These are phyloP conservation scores for Boletus mariae DNA, from an alignment of 1,284 basidiomycete genomes.

Conservation along the genomic window DNA sequence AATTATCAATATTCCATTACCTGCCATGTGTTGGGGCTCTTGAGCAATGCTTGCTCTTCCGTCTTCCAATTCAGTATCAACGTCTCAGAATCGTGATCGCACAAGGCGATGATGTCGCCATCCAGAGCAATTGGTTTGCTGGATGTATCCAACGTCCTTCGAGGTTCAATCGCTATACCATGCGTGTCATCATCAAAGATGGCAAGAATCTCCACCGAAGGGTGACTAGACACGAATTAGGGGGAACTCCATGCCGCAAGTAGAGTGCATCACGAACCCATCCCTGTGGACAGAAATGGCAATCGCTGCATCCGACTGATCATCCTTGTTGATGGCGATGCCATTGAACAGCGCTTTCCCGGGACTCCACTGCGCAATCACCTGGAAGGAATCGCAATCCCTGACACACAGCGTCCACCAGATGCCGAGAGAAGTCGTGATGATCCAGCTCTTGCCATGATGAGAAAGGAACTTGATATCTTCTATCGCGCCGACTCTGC, in stretches of 20 bases:
- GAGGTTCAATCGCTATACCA: slow-evolving; percentile 10
- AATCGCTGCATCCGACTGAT: slow-evolving; percentile 41
- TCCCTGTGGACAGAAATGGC: slow-evolving; percentile 45
- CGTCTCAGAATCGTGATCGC: slow-evolving; percentile 48
- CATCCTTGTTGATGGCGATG: slow-evolving; percentile 46
- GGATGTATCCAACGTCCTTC: slow-evolving; percentile 29
- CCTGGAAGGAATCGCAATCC: slow-evolving; percentile 36
- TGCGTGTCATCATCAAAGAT: slow-evolving; percentile 14
- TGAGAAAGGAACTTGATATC: slow-evolving; percentile 51
- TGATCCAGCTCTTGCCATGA: slow-evolving; percentile 39
- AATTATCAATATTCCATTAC: slow-evolving; percentile 10
- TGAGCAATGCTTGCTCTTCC: slow-evolving; percentile 43
- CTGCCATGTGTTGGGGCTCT: slow-evolving; percentile 33
- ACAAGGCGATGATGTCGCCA: slow-evolving; percentile 50
- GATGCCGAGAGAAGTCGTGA: slow-evolving; percentile 54
- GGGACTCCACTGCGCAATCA: slow-evolving; percentile 48
- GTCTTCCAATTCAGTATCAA: slow-evolving; percentile 52
- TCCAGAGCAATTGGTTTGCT: slow-evolving; percentile 45
- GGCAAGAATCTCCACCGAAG: slow-evolving; percentile 22
- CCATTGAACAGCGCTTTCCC: slow-evolving; percentile 49
- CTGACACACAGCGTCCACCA: slow-evolving; percentile 55
- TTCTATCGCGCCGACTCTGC: slow-evolving; percentile 42
- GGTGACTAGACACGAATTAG: slow-evolving; percentile 14
- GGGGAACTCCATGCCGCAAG: background rate
- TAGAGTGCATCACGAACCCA: slow-evolving; percentile 34